Evolutionary conservation across 441 rosid species (phyloP).

Genomic region (Croton laevigatus): DNA sequence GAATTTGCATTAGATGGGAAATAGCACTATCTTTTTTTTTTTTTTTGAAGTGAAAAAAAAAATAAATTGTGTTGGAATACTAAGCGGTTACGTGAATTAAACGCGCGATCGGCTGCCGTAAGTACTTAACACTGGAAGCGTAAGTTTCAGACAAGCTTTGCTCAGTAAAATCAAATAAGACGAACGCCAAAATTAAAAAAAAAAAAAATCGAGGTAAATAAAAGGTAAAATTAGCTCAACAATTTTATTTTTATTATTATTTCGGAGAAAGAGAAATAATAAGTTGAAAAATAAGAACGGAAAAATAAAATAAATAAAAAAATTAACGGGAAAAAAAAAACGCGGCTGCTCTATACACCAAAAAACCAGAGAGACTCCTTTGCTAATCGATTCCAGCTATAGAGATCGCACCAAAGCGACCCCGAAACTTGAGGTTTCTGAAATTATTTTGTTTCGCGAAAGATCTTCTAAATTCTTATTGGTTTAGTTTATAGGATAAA

Average conservation of each 20-base stretch:
- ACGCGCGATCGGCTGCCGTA: constrained; percentile 23
- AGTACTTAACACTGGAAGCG: not conserved
- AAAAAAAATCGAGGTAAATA: not conserved
- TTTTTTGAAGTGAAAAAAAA: too few species aligned
- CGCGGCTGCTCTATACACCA: constrained; percentile 41
- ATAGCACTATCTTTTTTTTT: too few species aligned
- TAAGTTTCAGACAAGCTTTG: constrained; percentile 16
- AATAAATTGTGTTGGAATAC: too few species aligned
- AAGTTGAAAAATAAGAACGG: constrained; percentile 5
- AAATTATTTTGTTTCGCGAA: not conserved
- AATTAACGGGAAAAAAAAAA: constrained; percentile 25
- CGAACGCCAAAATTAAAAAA: constrained; percentile 2
- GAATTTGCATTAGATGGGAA: too few species aligned
- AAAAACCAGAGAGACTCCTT: constrained; percentile 38
- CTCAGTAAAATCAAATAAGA: not conserved
- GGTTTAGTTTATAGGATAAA: constrained; percentile 1
- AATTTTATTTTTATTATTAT: not conserved
- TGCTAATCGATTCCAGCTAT: constrained; percentile 34
- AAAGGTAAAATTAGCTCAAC: not conserved
- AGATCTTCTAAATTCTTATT: constrained; percentile 4
- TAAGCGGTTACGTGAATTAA: not conserved
- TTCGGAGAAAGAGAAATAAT: not conserved
- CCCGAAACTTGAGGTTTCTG: constrained; percentile 1
- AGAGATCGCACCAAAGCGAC: constrained; percentile 41
- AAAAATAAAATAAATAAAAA: constrained; percentile 2